These are phyloP conservation scores for Penicillium brevicompactum DNA, from an alignment of 2,329 filamentous ascomycete genomes.

Conservation along the genomic window DNA sequence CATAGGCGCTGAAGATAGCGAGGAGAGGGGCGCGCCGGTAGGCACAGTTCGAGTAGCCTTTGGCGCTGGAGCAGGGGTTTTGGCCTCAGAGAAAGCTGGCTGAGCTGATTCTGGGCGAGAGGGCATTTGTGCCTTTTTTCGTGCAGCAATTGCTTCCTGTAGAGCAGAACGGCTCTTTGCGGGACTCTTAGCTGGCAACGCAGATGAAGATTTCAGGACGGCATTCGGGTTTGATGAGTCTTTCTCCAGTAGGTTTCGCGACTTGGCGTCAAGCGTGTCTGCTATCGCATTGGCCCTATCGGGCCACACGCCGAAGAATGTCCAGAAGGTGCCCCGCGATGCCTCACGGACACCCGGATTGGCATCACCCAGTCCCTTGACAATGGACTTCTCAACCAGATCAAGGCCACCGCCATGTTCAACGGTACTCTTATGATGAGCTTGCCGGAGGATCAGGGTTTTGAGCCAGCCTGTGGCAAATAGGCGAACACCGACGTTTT, in stretches of 20 bases:
- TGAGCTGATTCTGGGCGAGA: constrained; percentile 62
- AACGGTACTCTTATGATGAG: constrained; percentile 73
- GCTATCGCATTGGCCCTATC: constrained; percentile 77
- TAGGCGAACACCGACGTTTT: constrained; percentile 83
- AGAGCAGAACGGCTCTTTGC: constrained; percentile 56
- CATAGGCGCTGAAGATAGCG: constrained; percentile 62
- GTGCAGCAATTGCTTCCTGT: constrained; percentile 80
- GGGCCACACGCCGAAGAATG: constrained; percentile 76
- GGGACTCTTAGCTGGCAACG: constrained; percentile 21
- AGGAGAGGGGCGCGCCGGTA: constrained; percentile 40
- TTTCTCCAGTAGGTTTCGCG: constrained; percentile 78
- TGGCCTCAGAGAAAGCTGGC: constrained; percentile 51
- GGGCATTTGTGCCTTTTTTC: constrained; percentile 64
- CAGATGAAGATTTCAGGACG: constrained; percentile 17
- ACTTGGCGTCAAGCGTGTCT: constrained; percentile 73
- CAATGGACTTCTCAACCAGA: constrained; percentile 81
- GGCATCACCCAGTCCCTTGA: constrained; percentile 82
- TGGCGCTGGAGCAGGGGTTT: constrained; percentile 39
- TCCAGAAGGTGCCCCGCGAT: constrained; percentile 85
- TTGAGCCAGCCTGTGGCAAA: constrained; percentile 82
- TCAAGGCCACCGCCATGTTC: constrained; percentile 85
- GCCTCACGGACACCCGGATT: constrained; percentile 88
- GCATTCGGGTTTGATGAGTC: constrained; percentile 71
- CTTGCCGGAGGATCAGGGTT: constrained; percentile 76
- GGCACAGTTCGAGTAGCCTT: constrained; percentile 38